Conservation (phyloP, 1,139 yeast genomes). For the Spathaspora sp. region DNA sequence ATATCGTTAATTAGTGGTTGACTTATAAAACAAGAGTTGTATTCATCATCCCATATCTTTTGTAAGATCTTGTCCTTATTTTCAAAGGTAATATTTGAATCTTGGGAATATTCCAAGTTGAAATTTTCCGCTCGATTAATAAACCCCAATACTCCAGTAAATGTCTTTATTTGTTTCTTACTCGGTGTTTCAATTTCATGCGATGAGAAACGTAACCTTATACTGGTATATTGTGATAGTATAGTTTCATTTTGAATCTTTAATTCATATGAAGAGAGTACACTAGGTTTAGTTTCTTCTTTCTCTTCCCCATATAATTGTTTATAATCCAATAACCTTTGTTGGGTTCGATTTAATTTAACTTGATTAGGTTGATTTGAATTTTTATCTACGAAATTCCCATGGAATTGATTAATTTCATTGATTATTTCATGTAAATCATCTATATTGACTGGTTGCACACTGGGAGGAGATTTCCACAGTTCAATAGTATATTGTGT, state of each 20-base stretch:
- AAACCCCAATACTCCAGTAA: constrained; percentile 21
- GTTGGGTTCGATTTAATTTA: constrained; percentile 31
- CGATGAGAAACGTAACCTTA: constrained; percentile 37
- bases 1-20: neutral
- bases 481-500: constrained; percentile 15
- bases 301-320: constrained; percentile 26
- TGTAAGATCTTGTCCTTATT: constrained; percentile 14
- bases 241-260: constrained; percentile 42
- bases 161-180: constrained; percentile 10
- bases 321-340: constrained; percentile 35
- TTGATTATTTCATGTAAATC: constrained; percentile 19
- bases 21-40: constrained; percentile 4
- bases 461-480: constrained; percentile 4
- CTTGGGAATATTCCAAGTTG: neutral
- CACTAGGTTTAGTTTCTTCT: constrained; percentile 8
- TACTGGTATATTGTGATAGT: constrained; percentile 35
- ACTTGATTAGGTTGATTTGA: constrained; percentile 5
- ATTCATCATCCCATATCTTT: constrained; percentile 14
- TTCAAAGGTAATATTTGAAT: constrained; percentile 9
- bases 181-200: constrained; percentile 9
- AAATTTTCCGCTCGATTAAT: constrained; percentile 4
- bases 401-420: constrained; percentile 36
- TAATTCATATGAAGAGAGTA: constrained; percentile 18
- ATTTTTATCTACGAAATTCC: constrained; percentile 27
- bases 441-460: neutral